Evolutionary conservation across 116 monocot species (phyloP).

Genomic region (Thalassia testudinum): DNA sequence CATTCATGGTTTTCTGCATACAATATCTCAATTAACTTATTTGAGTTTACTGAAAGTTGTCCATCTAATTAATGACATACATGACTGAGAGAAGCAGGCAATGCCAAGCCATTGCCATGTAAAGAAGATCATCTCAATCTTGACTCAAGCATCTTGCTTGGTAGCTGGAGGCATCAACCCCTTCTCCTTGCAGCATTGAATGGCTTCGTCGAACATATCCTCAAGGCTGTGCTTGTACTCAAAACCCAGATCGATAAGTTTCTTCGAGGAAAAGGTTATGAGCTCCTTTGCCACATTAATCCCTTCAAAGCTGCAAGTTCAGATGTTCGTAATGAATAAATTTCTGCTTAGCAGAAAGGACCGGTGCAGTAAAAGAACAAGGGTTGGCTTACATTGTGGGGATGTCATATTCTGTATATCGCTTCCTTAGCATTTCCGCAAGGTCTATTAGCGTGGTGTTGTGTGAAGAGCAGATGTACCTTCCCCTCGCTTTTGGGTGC

Average conservation of each 20-base stretch:
- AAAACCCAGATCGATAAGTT: constrained; percentile 39
- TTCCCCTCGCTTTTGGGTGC: constrained; percentile 17
- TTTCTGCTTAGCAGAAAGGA: too few relatives aligned
- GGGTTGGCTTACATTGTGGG: constrained; percentile 7
- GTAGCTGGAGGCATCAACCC: constrained; percentile 16
- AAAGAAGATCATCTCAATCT: too few relatives aligned
- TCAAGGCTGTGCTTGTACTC: constrained; percentile 32
- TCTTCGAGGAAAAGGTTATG: constrained; percentile 45
- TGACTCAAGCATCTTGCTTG: background rate
- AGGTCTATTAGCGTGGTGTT: constrained; percentile 20
- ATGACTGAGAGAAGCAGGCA: too few relatives aligned
- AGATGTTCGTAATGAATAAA: background rate
- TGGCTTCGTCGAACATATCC: constrained; percentile 57
- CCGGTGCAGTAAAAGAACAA: too few relatives aligned
- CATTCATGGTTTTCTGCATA: too few relatives aligned
- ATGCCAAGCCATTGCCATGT: too few relatives aligned
- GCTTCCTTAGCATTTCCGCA: constrained; percentile 18
- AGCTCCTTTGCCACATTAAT: constrained; percentile 15
- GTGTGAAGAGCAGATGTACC: constrained; percentile 41
- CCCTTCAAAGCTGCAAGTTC: constrained; percentile 24
- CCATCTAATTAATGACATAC: too few relatives aligned
- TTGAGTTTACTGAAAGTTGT: too few relatives aligned
- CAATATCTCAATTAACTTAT: too few relatives aligned
- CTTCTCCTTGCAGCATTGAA: constrained; percentile 43
- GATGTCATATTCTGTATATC: constrained; percentile 24